These are phyloP conservation scores for Suillus cothurnatus DNA, from an alignment of 768 basidiomycete species.

Conservation along the genomic window DNA sequence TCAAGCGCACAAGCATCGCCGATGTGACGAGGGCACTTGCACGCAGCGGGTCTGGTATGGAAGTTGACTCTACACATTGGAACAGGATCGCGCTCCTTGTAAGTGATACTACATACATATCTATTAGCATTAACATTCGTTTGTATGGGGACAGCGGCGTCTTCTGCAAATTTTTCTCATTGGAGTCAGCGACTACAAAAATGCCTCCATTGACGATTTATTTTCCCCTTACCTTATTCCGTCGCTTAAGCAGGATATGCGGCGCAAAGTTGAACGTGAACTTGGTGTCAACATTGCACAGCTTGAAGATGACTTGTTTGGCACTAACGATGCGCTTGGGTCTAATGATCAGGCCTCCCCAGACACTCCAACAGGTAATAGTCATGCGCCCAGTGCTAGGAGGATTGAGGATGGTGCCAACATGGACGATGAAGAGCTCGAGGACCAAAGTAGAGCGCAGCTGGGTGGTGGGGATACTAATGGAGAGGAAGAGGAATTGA, in stretches of 20 bases:
- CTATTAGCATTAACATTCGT: not conserved
- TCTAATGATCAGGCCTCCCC: not conserved
- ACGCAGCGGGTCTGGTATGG: not conserved
- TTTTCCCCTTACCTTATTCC: conserved; percentile 8
- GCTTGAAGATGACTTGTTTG: too few relatives aligned
- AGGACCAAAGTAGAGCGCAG: not conserved
- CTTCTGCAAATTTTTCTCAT: too few relatives aligned
- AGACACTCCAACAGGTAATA: not conserved
- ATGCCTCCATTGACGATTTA: not conserved
- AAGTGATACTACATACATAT: not conserved
- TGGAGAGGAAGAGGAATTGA: not conserved
- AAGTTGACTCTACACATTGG: conserved; percentile 9
- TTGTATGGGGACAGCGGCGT: not conserved
- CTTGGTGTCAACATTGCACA: too few relatives aligned
- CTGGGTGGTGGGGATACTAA: not conserved
- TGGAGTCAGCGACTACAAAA: conserved; percentile 1
- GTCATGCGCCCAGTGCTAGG: not conserved
- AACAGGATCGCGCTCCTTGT: conserved; percentile 10
- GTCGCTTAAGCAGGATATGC: conserved; percentile 2
- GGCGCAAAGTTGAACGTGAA: not conserved
- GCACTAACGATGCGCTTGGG: not conserved
- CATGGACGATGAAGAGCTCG: not conserved
- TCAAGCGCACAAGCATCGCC: conserved; percentile 3
- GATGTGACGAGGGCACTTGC: too few relatives aligned
- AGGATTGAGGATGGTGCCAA: too few relatives aligned